phyloP scores from a whole-genome alignment of 768 basidiomycete genomes.

The Russula abietina region DNA sequence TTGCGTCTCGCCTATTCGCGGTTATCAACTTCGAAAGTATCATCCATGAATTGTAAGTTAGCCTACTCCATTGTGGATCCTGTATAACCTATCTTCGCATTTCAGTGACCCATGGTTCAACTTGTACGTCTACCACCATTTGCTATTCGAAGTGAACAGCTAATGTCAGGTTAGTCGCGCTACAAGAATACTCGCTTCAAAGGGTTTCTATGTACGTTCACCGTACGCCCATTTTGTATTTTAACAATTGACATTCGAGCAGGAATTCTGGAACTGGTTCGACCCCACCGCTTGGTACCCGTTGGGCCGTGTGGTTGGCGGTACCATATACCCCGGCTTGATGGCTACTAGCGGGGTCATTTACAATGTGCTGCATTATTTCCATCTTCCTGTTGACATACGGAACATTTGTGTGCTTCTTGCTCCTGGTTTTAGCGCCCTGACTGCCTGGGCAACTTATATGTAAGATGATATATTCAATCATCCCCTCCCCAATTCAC shows the following conservation, averaged over 20 bases:
- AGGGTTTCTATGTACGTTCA: slow-evolving; percentile 87
- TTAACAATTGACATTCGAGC: slow-evolving; percentile 15
- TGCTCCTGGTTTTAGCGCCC: slow-evolving; percentile 92
- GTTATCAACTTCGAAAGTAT: slow-evolving; percentile 98
- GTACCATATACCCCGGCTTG: slow-evolving; percentile 95
- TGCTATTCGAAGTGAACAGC: not conserved
- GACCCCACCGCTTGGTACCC: slow-evolving; percentile 99
- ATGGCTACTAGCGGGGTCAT: slow-evolving; percentile 99
- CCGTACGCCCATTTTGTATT: not conserved
- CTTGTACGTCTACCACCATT: slow-evolving; percentile 56
- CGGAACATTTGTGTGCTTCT: slow-evolving; percentile 94
- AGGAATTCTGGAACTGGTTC: slow-evolving; percentile 99
- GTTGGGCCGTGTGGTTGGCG: slow-evolving; percentile 94
- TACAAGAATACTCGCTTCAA: slow-evolving; percentile 79
- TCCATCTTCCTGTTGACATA: slow-evolving; percentile 96
- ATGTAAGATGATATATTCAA: slow-evolving; percentile 44
- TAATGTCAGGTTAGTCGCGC: slow-evolving; percentile 62
- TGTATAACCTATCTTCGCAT: not conserved
- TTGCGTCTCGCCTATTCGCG: slow-evolving; percentile 93
- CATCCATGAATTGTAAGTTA: slow-evolving; percentile 94
- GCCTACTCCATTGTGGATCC: not conserved
- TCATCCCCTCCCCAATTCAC: not conserved
- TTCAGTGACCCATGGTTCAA: slow-evolving; percentile 97
- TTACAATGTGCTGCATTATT: slow-evolving; percentile 79
- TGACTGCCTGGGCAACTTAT: slow-evolving; percentile 96